These are phyloP conservation scores for Coprinopsis marcescibilis DNA, from an alignment of 768 basidiomycete species.

Conservation along the genomic window DNA sequence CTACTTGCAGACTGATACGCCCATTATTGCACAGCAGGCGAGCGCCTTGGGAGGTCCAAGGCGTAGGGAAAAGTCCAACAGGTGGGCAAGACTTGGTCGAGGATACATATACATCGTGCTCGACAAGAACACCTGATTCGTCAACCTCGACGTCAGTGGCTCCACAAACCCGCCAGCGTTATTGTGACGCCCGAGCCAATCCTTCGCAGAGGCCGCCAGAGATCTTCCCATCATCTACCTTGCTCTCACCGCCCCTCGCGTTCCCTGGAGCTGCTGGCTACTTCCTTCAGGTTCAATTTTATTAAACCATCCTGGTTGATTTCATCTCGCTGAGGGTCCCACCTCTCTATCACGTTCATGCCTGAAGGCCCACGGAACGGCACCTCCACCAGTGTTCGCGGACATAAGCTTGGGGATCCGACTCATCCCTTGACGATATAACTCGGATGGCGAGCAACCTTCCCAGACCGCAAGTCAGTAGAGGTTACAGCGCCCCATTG, in stretches of 20 bases:
- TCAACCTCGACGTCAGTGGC: conserved; percentile 12
- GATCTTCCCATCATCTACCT: not conserved
- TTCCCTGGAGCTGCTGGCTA: too few relatives aligned
- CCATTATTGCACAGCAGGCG: too few relatives aligned
- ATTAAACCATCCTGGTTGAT: not conserved
- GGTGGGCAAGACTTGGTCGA: too few relatives aligned
- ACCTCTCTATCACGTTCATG: conserved; percentile 15
- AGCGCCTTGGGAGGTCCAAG: too few relatives aligned
- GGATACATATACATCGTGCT: too few relatives aligned
- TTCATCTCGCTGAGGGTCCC: not conserved
- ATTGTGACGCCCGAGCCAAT: not conserved
- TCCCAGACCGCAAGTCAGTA: conserved; percentile 5
- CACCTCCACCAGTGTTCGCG: not conserved
- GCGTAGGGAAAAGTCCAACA: too few relatives aligned
- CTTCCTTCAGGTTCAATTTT: not conserved
- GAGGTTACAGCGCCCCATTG: conserved; percentile 9
- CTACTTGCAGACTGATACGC: too few relatives aligned
- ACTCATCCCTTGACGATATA: conserved; percentile 4
- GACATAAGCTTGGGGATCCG: conserved; percentile 1
- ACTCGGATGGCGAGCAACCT: not conserved
- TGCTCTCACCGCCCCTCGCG: not conserved
- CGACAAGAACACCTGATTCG: too few relatives aligned
- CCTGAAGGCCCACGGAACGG: conserved; percentile 9
- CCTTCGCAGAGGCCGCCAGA: not conserved
- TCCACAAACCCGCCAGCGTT: conserved; percentile 5